Conservation (phyloP, 306 rosid genomes). For the Carpinus viminea region DNA sequence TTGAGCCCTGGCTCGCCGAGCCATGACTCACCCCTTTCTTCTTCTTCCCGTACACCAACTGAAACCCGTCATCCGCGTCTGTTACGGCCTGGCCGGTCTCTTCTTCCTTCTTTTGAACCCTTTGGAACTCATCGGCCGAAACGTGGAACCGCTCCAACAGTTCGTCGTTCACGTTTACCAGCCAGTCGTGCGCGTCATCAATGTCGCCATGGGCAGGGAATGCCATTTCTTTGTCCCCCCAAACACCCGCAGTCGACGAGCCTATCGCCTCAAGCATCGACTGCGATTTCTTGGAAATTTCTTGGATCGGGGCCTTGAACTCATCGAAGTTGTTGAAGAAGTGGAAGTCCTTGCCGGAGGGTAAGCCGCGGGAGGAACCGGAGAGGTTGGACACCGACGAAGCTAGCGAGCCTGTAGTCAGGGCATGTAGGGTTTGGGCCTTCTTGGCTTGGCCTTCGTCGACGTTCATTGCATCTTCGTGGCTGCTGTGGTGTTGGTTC, state of each 20-base stretch:
- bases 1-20: slow-evolving; percentile 17
- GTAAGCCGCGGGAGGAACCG: slow-evolving; percentile 59
- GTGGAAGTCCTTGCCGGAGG: slow-evolving; percentile 64
- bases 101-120: slow-evolving; percentile 47
- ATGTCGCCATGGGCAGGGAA: slow-evolving; percentile 43
- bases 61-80: slow-evolving; percentile 60
- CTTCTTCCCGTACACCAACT: slow-evolving; percentile 66
- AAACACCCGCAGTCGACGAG: slow-evolving; percentile 37
- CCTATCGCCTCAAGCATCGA: slow-evolving; percentile 68
- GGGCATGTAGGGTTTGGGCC: slow-evolving; percentile 42
- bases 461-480: slow-evolving; percentile 39
- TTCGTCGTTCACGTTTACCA: slow-evolving; percentile 73
- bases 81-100: slow-evolving; percentile 37
- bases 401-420: slow-evolving; percentile 49
- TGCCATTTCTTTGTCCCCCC: slow-evolving; percentile 56
- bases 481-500: slow-evolving; percentile 2
- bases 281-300: slow-evolving; percentile 51
- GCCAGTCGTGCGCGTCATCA: slow-evolving; percentile 75
- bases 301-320: slow-evolving; percentile 53
- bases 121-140: slow-evolving; percentile 63
- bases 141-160: slow-evolving; percentile 58
- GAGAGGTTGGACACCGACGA: slow-evolving; percentile 60
- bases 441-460: slow-evolving; percentile 42
- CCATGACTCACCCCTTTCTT: slow-evolving; percentile 36
- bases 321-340: slow-evolving; percentile 68